Percentiles rank a stretch among this genome's conserved stretches.
phyloP scores from a whole-genome alignment of 495 filamentous ascomycete genomes.

The Schizothecium vesticola region DNA sequence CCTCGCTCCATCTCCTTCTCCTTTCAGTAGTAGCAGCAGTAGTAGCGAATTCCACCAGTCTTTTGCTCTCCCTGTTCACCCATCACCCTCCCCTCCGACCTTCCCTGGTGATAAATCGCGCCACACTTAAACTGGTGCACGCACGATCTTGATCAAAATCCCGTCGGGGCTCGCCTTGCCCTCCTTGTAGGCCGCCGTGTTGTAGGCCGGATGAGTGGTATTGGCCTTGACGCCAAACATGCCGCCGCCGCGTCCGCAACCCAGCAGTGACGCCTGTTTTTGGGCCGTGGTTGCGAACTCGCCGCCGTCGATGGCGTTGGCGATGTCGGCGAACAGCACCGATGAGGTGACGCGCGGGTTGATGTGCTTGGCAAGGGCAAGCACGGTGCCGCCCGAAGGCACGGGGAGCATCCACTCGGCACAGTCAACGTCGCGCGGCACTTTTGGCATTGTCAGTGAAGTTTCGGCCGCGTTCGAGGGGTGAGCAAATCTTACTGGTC shows the following conservation, averaged over 20 bases:
- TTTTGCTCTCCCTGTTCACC: too few relatives aligned
- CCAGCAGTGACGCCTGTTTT: conserved; percentile 4
- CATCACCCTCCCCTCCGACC: too few relatives aligned
- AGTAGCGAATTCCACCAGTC: too few relatives aligned
- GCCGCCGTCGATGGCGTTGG: conserved; percentile 15
- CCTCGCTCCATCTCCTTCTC: too few relatives aligned
- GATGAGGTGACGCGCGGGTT: conserved; percentile 5
- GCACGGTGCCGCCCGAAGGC: neutral
- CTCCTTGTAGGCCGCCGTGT: conserved; percentile 8
- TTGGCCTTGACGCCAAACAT: conserved; percentile 6
- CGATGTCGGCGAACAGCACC: conserved; percentile 13
- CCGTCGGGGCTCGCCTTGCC: neutral
- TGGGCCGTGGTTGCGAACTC: too few relatives aligned
- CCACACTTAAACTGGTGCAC: too few relatives aligned
- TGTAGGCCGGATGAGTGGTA: conserved; percentile 7
- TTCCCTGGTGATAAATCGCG: too few relatives aligned
- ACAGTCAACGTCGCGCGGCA: neutral
- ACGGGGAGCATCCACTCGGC: conserved; percentile 5
- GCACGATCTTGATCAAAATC: too few relatives aligned
- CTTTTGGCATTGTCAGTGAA: too few relatives aligned
- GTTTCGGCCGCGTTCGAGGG: too few relatives aligned
- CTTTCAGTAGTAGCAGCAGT: too few relatives aligned
- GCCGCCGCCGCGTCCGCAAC: conserved; percentile 8
- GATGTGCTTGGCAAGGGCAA: conserved; percentile 17
- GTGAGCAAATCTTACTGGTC: too few relatives aligned